Evolutionary conservation across 2,329 filamentous ascomycete genomes (phyloP), one percentile per base, ranked within the genome.

Genomic region (Fusarium sp.): DNA sequence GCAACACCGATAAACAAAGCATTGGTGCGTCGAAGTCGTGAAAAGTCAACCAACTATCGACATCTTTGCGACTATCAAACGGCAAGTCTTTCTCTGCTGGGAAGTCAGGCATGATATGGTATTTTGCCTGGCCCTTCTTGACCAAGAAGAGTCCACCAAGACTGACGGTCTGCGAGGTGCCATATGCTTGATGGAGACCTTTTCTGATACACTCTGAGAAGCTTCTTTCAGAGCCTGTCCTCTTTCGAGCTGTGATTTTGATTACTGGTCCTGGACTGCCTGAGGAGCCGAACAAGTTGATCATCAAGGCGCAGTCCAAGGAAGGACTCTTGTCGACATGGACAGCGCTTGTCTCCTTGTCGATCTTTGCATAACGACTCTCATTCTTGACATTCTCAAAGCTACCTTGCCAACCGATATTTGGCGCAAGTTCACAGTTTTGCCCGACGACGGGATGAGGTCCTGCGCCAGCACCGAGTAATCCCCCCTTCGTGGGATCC

Each of bases 271-370:
- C 0, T 79, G 35, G 20, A 2, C 74, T 35, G 1, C 84, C 84
- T 6, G 72, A 64, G 1, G 78, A 84, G 1, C 84, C 83, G 52
- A 81, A 84, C 0, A 86, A 73, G 1, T 86, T 86, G 41, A 79
- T 80, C 85, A 86, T 55, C 35, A 86, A 71, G 1, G 76, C 83
- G 66, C 81, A 85, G 36, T 82, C 82, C 3, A 79, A 75, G 7
- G 71, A 80, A 1, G 74, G 24, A 20, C 75, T 75, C 22, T 69
- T 70, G n/a, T 78, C 67, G 24, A 80, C 79, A 11, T 69, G 57
- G 17, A 72, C 59, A 6, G 52, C 63, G n/a, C 75, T 77, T 4
- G 57, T 64, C n/a, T 76, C 64, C 4, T 57, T 42, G 7, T 75
- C 61, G 35, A 81, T 72, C 57, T 79, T 78, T 5, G 78, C 77